These are phyloP conservation scores for Sclerotinia glacialis DNA, from an alignment of 2,329 filamentous ascomycete genomes.

Conservation along the genomic window DNA sequence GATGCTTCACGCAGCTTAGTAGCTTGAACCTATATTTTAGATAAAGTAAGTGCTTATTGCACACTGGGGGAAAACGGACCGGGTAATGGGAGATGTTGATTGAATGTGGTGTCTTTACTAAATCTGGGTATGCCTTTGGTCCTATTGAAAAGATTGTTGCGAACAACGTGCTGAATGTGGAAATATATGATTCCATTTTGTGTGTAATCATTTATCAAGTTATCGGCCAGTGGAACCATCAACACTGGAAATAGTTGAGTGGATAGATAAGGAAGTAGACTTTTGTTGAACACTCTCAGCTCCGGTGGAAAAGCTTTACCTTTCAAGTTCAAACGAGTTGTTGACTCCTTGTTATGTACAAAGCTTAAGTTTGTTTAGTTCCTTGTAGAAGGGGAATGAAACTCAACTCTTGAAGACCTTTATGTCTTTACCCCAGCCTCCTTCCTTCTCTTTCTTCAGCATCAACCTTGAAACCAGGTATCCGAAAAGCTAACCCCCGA, in stretches of 20 bases:
- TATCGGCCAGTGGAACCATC: not conserved
- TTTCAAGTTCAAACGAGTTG: not conserved
- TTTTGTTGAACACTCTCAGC: not conserved
- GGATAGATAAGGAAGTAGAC: not conserved
- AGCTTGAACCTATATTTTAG: not conserved
- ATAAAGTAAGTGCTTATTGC: not conserved
- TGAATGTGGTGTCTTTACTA: not conserved
- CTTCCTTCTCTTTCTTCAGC: not conserved
- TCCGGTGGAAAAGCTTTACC: not conserved
- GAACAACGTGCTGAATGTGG: not conserved
- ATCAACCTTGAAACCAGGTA: not conserved
- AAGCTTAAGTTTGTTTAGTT: not conserved
- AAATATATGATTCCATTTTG: not conserved
- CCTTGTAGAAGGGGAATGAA: not conserved
- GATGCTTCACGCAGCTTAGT: too few relatives aligned
- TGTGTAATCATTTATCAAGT: not conserved
- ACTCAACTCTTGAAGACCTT: not conserved
- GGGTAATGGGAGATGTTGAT: fast-evolving
- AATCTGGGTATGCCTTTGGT: not conserved
- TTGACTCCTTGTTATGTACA: not conserved
- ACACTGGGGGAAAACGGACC: not conserved
- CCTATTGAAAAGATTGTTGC: not conserved
- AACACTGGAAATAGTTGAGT: not conserved
- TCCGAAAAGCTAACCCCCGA: not conserved
- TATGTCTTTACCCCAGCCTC: not conserved